Evolutionary conservation across 75 land plant species (phyloP).

Genomic region (Cunninghamia lanceolata): DNA sequence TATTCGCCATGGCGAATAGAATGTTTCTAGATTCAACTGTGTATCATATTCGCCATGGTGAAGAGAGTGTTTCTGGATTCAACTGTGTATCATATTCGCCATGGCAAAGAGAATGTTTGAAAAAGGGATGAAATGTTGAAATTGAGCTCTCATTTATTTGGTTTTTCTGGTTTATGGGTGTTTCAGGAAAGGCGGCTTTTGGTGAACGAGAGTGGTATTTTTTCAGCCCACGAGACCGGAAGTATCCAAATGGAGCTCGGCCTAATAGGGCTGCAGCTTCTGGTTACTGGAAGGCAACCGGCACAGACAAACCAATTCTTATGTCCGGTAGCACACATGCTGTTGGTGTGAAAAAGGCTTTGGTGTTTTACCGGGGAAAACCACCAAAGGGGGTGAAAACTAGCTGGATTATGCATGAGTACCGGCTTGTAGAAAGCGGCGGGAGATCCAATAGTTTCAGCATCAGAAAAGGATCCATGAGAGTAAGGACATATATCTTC

Average conservation of each 20-base stretch:
- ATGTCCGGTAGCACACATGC: not conserved
- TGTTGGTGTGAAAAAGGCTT: slow-evolving; percentile 35
- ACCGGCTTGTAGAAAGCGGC: slow-evolving; percentile 23
- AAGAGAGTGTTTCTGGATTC: too few species aligned
- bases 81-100: too few species aligned
- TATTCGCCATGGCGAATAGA: too few species aligned
- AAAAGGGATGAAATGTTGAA: not conserved
- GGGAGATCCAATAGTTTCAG: not conserved
- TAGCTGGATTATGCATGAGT: slow-evolving; percentile 49
- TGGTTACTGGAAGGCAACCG: slow-evolving; percentile 45
- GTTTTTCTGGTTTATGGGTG: not conserved
- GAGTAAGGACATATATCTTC: slow-evolving; percentile 9
- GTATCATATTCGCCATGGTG: too few species aligned
- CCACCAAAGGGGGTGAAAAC: slow-evolving; percentile 39
- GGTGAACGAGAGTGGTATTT: slow-evolving; percentile 41
- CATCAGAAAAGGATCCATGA: slow-evolving; percentile 26
- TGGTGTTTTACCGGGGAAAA: slow-evolving; percentile 42
- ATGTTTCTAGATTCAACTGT: too few species aligned
- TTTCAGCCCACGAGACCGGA: slow-evolving; percentile 39
- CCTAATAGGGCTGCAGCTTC: slow-evolving; percentile 38
- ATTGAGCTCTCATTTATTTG: not conserved
- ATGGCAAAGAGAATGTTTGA: not conserved
- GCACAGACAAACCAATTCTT: slow-evolving; percentile 37
- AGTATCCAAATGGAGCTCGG: slow-evolving; percentile 39
- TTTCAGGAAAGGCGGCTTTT: slow-evolving; percentile 32